Base-by-base conservation (phyloP, 139 green algal species). In the Chlamydomonas incerta region DNA sequence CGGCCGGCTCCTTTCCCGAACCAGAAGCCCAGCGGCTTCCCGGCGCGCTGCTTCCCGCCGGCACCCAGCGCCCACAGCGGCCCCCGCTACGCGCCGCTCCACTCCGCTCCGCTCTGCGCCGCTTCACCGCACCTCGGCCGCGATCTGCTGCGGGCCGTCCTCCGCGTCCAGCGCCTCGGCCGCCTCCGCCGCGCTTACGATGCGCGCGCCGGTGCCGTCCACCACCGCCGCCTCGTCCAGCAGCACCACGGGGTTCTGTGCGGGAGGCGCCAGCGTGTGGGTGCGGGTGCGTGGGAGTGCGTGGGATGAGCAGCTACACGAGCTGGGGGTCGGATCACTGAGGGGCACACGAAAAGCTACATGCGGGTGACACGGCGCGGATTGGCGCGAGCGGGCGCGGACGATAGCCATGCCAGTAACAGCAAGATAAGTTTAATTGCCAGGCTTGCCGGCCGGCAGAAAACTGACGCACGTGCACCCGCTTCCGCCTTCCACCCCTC, bases 211-310 rank as follows among this genome's bases (percentile, higher is more conserved):
- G 41, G 46, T 72, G 52, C 70, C 85, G 1, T 73, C 69, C 46
- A 72, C 50, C 76, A 89, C 85, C 10, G 29, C 52, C 29, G 69
- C 68, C 77, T 81, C 85, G 46, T 89, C 85, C 85, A 89, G 70
- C 46, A 89, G 24, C 46, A 89, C 76, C 76, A 89, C 84, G 0
- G 84, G 84, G 67, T 58, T 47, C 84, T 88, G 65, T 23, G 33
- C n/a, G 50, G 9, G 37, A 26, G 41, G 28, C 11, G 28, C 1
- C 13, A 29, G 34, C 29, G 63, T 8, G n/a, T 35, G 29, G 29
- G 63, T 28, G 26, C 8, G 63, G 60, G 60, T 31, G 13, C 18
- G 26, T 31, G 60, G 21, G 11, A 23, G 24, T 20, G 24, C 0
- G 10, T 14, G 20, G 26, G 20, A 18, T 29, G 58, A 10, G 5